Conservation (phyloP, 2,329 filamentous ascomycete genomes). For the Xylariaceae sp. region DNA sequence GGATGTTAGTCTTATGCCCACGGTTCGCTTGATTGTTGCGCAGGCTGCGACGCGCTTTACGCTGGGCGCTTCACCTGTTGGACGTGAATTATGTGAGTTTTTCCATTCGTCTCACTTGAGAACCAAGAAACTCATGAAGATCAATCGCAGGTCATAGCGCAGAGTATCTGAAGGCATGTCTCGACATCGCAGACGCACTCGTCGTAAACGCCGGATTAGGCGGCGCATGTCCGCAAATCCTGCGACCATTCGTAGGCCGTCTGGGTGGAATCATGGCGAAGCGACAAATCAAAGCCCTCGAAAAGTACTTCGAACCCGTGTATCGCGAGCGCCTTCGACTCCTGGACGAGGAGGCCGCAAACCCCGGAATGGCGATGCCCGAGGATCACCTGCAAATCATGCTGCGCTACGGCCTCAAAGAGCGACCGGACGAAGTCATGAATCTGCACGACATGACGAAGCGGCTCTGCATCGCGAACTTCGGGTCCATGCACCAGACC, state of each 20-base stretch:
- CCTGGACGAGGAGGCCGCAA: constrained; percentile 18
- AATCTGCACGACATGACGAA: constrained; percentile 29
- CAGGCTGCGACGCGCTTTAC: constrained; percentile 26
- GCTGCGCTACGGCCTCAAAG: constrained; percentile 35
- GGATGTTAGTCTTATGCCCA: constrained; percentile 30
- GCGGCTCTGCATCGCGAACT: constrained; percentile 33
- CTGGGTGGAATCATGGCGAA: constrained; percentile 19
- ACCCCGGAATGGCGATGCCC: constrained; percentile 25
- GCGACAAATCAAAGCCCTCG: constrained; percentile 24
- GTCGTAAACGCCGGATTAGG: constrained; percentile 11
- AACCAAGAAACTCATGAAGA: neutral
- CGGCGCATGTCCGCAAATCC: constrained; percentile 10
- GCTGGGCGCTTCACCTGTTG: constrained; percentile 24
- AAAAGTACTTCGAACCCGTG: constrained; percentile 25
- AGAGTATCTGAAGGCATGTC: constrained; percentile 17
- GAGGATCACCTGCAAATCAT: constrained; percentile 41
- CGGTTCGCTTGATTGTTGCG: constrained; percentile 29
- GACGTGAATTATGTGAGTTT: constrained; percentile 31
- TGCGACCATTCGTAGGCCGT: constrained; percentile 16
- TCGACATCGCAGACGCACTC: constrained; percentile 14
- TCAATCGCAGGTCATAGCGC: constrained; percentile 30
- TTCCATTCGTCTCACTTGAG: neutral
- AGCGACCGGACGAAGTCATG: constrained; percentile 36
- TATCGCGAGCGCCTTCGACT: constrained; percentile 21
- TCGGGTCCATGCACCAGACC: constrained; percentile 39